Evolutionary conservation across 805 yeast genomes (phyloP).

Genomic region (Debaryomyces tyrocola): DNA sequence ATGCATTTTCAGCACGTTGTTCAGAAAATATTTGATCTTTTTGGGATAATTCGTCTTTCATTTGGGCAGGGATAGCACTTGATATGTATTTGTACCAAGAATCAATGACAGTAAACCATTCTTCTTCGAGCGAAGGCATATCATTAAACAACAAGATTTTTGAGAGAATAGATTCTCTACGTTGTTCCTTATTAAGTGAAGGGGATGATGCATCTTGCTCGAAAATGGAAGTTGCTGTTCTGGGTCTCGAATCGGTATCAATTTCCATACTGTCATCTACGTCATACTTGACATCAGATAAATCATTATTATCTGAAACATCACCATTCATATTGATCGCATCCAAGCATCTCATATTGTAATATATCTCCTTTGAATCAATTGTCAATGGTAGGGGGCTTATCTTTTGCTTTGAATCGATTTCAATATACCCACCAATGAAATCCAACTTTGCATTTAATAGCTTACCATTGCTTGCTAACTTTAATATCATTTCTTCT

Average conservation of each 20-base stretch:
- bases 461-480: conserved; percentile 31
- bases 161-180: background rate
- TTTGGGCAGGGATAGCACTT: conserved; percentile 28
- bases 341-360: conserved; percentile 23
- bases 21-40: conserved; percentile 36
- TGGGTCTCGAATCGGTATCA: conserved; percentile 10
- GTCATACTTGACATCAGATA: background rate
- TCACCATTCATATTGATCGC: conserved; percentile 6
- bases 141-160: conserved; percentile 5
- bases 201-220: conserved; percentile 3
- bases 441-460: conserved; percentile 30
- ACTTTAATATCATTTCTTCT: conserved; percentile 25
- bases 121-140: conserved; percentile 4
- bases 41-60: conserved; percentile 28
- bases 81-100: conserved; percentile 14
- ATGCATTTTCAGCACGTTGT: conserved; percentile 24
- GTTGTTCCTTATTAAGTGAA: background rate
- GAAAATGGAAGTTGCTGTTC: background rate
- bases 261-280: conserved; percentile 14
- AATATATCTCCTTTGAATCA: conserved; percentile 19
- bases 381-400: conserved; percentile 16
- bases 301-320: background rate
- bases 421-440: conserved; percentile 18
- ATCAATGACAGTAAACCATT: conserved; percentile 7
- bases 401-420: conserved; percentile 4